Conservation (phyloP, 371 early-diverging fungal genomes). For the Actinomucor elegans region DNA sequence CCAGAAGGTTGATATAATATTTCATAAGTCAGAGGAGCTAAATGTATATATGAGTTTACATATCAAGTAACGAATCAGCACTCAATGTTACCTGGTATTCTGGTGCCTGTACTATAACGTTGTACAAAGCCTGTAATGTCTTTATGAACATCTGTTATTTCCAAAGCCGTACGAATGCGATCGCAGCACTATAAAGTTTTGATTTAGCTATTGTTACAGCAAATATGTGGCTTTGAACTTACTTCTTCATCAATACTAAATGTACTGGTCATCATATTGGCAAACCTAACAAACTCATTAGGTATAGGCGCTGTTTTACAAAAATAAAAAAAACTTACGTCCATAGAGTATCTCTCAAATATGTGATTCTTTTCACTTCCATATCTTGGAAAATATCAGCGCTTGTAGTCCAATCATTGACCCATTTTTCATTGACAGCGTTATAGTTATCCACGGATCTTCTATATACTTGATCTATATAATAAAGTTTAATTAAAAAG, state of each 20-base stretch:
- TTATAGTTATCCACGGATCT: slow-evolving; percentile 34
- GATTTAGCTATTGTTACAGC: background rate
- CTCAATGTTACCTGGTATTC: slow-evolving; percentile 28
- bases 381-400: slow-evolving; percentile 43
- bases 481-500: background rate
- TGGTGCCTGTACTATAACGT: slow-evolving; percentile 32
- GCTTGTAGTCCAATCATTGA: slow-evolving; percentile 29
- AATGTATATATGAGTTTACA: background rate
- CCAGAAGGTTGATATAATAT: background rate
- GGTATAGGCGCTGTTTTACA: no score
- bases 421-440: slow-evolving; percentile 33
- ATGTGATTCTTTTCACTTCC: slow-evolving; percentile 41
- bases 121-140: slow-evolving; percentile 38
- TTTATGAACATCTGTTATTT: slow-evolving; percentile 35
- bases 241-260: slow-evolving; percentile 48
- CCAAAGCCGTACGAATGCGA: slow-evolving; percentile 41
- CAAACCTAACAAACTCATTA: slow-evolving; percentile 25
- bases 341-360: slow-evolving; percentile 40
- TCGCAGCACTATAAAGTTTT: slow-evolving; percentile 32
- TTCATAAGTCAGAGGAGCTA: slow-evolving; percentile 10
- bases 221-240: background rate
- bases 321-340: slow-evolving; percentile 25
- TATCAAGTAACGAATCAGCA: background rate
- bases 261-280: slow-evolving; percentile 48
- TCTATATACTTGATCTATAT: slow-evolving; percentile 40